phyloP scores from a whole-genome alignment of 176 grass and related monocot genomes.

The Oryza glaberrima region DNA sequence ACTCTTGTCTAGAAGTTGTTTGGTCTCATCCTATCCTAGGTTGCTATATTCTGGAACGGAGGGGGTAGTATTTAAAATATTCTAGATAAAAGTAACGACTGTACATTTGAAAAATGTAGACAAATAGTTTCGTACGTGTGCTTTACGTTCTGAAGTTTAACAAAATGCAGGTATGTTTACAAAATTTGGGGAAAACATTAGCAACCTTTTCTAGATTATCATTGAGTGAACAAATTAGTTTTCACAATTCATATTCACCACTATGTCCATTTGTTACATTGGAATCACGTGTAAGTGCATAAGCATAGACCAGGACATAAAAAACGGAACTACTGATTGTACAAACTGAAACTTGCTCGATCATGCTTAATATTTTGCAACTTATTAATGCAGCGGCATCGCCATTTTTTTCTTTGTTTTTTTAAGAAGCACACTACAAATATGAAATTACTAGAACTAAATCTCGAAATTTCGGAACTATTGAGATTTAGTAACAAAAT shows the following conservation, averaged over 20 bases:
- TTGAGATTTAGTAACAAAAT: neutral
- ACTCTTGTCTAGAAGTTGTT: too few relatives aligned
- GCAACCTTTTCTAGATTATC: neutral
- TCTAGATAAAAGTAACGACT: neutral
- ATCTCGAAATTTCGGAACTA: neutral
- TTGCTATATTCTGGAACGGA: too few relatives aligned
- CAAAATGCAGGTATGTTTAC: neutral
- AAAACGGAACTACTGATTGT: neutral
- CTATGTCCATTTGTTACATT: neutral
- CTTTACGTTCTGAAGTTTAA: neutral
- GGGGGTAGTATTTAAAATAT: neutral
- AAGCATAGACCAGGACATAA: neutral
- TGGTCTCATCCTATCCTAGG: too few relatives aligned
- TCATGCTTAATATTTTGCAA: neutral
- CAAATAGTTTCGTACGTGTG: neutral
- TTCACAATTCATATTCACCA: neutral
- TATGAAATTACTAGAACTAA: neutral
- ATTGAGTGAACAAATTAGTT: neutral
- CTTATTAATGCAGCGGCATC: neutral
- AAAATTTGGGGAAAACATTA: neutral
- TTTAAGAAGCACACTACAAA: neutral
- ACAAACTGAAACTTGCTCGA: neutral
- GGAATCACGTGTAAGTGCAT: neutral
- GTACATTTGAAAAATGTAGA: neutral
- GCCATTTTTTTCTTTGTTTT: neutral